These are phyloP conservation scores for Alternaria arbusti DNA, from an alignment of 2,329 filamentous ascomycete genomes.

Conservation along the genomic window DNA sequence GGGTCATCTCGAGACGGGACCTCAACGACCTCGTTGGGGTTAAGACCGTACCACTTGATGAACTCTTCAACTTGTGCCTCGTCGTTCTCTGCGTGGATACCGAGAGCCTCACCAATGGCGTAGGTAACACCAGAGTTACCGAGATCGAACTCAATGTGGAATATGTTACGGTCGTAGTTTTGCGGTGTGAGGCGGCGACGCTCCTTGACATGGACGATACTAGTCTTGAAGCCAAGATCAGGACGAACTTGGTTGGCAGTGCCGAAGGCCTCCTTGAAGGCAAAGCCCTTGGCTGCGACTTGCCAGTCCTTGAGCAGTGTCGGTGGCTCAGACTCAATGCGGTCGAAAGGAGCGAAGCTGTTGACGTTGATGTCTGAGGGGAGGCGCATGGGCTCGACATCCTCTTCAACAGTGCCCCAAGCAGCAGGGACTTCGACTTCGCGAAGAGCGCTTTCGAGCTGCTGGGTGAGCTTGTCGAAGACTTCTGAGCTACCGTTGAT, in stretches of 20 bases:
- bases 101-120: constrained; percentile 95
- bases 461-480: constrained; percentile 64
- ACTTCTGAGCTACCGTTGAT: constrained; percentile 66
- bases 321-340: constrained; percentile 72
- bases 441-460: constrained; percentile 72
- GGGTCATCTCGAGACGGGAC: constrained; percentile 84
- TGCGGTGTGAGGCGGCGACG: constrained; percentile 88
- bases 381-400: constrained; percentile 59
- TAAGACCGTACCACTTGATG: constrained; percentile 86
- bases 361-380: constrained; percentile 72
- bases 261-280: constrained; percentile 93
- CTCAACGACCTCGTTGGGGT: constrained; percentile 85
- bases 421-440: constrained; percentile 76
- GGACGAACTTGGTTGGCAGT: constrained; percentile 78
- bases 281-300: constrained; percentile 81
- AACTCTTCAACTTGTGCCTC: constrained; percentile 78
- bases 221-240: constrained; percentile 84
- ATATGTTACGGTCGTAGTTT: constrained; percentile 97
- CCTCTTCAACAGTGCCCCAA: constrained; percentile 78
- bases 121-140: constrained; percentile 91
- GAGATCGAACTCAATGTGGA: constrained; percentile 99
- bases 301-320: constrained; percentile 78
- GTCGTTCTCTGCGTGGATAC: constrained; percentile 95
- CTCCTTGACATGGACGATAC: constrained; percentile 88
- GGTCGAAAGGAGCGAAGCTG: constrained; percentile 83